Conservation (phyloP, 202 grass and related monocot species). For the Schoenoplectus triqueter region DNA sequence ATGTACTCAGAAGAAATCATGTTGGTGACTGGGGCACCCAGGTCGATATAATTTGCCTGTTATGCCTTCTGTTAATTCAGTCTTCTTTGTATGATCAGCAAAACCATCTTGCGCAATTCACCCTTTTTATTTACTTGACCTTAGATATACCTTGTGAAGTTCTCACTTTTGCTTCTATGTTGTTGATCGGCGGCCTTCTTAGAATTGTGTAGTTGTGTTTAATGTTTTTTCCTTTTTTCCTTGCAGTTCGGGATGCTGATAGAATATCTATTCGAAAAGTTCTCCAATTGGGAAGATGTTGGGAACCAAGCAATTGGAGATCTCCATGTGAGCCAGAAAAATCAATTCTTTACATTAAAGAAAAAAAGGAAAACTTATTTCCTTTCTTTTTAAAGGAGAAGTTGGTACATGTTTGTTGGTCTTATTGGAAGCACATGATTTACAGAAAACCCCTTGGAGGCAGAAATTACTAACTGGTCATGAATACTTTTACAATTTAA, state of each 20-base stretch:
- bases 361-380: background rate
- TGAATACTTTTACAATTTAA: background rate
- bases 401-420: background rate
- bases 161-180: background rate
- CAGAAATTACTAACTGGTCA: background rate
- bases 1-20: slow-evolving; percentile 88
- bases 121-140: slow-evolving; percentile 8
- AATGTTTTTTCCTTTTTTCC: slow-evolving; percentile 24
- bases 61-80: background rate
- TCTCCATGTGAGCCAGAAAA: slow-evolving; percentile 67
- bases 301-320: slow-evolving; percentile 91
- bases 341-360: background rate
- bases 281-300: slow-evolving; percentile 85
- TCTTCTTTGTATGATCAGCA: background rate
- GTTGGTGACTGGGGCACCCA: slow-evolving; percentile 98
- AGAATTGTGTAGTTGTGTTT: background rate
- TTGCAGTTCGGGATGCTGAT: slow-evolving; percentile 98
- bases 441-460: background rate
- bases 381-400: slow-evolving; percentile 11
- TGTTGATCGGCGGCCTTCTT: background rate
- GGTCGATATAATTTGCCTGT: slow-evolving; percentile 44
- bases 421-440: background rate
- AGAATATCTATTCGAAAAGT: slow-evolving; percentile 79
- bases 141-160: background rate
- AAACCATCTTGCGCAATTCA: background rate